These are phyloP conservation scores for Jimgerdemannia flammicorona DNA, from an alignment of 192 early-diverging fungal genomes.

Conservation along the genomic window DNA sequence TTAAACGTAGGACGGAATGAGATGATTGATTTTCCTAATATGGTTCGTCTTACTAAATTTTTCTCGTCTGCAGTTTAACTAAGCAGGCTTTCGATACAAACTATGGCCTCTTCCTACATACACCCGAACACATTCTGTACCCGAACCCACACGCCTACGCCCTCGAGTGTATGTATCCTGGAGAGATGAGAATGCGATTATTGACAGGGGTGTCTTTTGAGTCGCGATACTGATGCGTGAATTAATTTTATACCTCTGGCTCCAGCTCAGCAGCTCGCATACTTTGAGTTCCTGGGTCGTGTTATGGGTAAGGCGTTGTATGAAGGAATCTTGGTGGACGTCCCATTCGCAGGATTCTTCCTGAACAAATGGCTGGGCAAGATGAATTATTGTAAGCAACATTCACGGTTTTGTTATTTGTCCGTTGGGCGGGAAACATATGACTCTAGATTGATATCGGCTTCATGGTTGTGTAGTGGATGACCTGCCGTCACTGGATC, in stretches of 20 bases:
- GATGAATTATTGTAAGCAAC: slow-evolving; percentile 57
- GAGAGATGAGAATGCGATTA: background rate
- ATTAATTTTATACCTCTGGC: background rate
- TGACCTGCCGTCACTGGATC: slow-evolving; percentile 77
- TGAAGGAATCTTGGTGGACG: slow-evolving; percentile 81
- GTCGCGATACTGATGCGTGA: background rate
- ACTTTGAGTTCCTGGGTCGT: slow-evolving; percentile 74
- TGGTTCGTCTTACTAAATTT: slow-evolving; percentile 3
- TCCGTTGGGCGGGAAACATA: background rate
- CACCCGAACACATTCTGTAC: slow-evolving; percentile 65
- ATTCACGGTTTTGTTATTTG: slow-evolving; percentile 21
- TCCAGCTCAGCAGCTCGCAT: slow-evolving; percentile 43
- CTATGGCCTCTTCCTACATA: slow-evolving; percentile 63
- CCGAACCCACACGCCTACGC: slow-evolving; percentile 63
- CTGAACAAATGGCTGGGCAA: slow-evolving; percentile 67
- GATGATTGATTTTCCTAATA: background rate
- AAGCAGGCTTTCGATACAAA: slow-evolving; percentile 74
- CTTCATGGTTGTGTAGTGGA: slow-evolving; percentile 46
- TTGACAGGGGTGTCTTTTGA: no score
- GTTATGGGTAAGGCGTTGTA: slow-evolving; percentile 85
- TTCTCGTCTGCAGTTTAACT: slow-evolving; percentile 34
- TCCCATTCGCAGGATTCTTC: slow-evolving; percentile 82
- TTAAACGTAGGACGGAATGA: no score
- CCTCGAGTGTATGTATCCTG: slow-evolving; percentile 27
- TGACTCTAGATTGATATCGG: background rate